Base-by-base conservation (phyloP, 2,329 filamentous ascomycete species). In the Penicillium sclerotiorum region DNA sequence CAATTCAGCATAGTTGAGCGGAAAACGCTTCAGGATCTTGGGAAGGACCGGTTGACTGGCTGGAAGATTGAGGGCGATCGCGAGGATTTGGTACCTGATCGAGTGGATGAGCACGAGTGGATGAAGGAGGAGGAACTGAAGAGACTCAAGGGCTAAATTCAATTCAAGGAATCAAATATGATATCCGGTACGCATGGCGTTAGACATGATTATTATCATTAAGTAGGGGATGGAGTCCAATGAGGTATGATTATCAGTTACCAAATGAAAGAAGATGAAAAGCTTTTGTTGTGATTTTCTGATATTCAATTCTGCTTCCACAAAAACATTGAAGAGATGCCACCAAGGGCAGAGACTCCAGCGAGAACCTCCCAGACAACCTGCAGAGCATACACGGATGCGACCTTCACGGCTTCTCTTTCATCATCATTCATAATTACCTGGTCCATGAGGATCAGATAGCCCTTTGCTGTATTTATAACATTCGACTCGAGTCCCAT, bases 1-100 rank as follows among this genome's bases (percentile, higher is more conserved):
- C 40, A 73, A 5, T 81, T 79, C 55, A 81, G 77, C 49, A 58
- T 77, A 5, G 78, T 82, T 3, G 80, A 82, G 64, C 61, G 61
- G 53, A 82, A 80, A 66, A 82, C 80, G 1, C 62, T 82, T 53
- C 64, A 60, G 27, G 75, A 73, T 20, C 53, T 82, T 13, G 77
- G 77, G 0, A 73, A 70, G 42, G 71, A 77, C 13, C 72, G 73
- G 3, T 52, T 81, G 23, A 53, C 59, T 9, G 77, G 73, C 3
- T 82, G 79, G 78, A 75, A 70, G 59, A 78, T 80, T 44, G 64
- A 64, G 8, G 72, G 66, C 1, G 64, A 70, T 48, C 73, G 80
- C 51, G 72, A 75, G 47, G 56, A 49, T 21, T 67, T 81, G 48
- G 66, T 78, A n/a, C 77, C 77, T 2, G 72, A 76, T 49, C 67